phyloP scores from a whole-genome alignment of 805 yeast genomes.

The Saturnispora serradocipensis region DNA sequence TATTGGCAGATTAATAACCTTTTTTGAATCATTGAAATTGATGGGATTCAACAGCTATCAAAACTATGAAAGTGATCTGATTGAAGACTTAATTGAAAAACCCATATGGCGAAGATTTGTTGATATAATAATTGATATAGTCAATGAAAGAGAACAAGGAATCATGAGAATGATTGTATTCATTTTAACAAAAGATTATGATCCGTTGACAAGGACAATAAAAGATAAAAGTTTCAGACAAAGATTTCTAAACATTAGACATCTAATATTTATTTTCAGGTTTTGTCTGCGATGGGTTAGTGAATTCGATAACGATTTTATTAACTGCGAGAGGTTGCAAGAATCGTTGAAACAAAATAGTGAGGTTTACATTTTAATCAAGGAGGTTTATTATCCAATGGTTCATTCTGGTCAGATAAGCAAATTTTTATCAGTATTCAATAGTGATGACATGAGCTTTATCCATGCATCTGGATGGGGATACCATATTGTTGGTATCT shows the following conservation, averaged over 20 bases:
- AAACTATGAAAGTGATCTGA: background rate
- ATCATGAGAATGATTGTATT: slow-evolving; percentile 4
- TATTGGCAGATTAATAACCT: slow-evolving; percentile 1
- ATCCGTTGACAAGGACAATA: background rate
- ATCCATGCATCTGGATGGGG: slow-evolving; percentile 2
- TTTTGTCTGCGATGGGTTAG: slow-evolving; percentile 4
- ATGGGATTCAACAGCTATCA: background rate
- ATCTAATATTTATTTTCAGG: slow-evolving; percentile 1
- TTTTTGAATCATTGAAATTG: background rate
- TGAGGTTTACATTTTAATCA: background rate
- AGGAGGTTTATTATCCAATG: slow-evolving; percentile 3
- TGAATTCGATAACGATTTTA: background rate
- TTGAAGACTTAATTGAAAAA: background rate
- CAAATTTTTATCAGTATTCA: background rate
- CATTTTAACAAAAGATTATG: background rate
- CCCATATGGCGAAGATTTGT: slow-evolving; percentile 1
- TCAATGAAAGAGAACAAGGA: slow-evolving; percentile 2
- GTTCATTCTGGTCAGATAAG: background rate
- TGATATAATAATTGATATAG: slow-evolving; percentile 2
- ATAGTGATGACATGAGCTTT: background rate
- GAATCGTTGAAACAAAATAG: background rate
- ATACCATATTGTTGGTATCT: slow-evolving; percentile 4
- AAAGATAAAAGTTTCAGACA: background rate
- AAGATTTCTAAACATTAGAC: background rate
- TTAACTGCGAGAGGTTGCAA: background rate